Conservation (phyloP, 2,329 filamentous ascomycete species). For the Curvularia lunata region DNA sequence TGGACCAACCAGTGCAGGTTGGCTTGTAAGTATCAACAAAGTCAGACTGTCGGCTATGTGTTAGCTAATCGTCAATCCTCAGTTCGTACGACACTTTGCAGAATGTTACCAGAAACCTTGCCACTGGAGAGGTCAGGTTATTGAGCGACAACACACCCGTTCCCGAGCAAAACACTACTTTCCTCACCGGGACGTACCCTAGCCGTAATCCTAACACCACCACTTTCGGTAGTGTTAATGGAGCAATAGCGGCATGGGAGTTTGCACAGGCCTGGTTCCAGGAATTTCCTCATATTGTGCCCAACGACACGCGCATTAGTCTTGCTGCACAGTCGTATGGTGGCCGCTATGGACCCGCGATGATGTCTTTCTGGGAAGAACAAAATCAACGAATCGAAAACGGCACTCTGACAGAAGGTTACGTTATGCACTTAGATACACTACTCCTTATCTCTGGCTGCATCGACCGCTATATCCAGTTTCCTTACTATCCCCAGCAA, state of each 20-base stretch:
- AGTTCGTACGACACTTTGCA: slow-evolving; percentile 54
- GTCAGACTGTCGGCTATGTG: background rate
- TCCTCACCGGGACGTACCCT: slow-evolving; percentile 26
- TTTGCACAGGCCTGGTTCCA: slow-evolving; percentile 31
- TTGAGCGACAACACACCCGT: slow-evolving; percentile 22
- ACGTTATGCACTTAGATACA: slow-evolving; percentile 20
- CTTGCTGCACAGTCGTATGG: slow-evolving; percentile 28
- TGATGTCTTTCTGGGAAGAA: slow-evolving; percentile 24
- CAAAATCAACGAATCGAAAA: slow-evolving; percentile 24
- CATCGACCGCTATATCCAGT: slow-evolving; percentile 20
- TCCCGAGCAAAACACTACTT: slow-evolving; percentile 25
- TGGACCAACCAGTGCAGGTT: slow-evolving; percentile 66
- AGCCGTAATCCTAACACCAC: slow-evolving; percentile 28
- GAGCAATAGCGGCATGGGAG: slow-evolving; percentile 29
- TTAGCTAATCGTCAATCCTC: background rate
- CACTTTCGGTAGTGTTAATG: slow-evolving; percentile 26
- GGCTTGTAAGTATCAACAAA: slow-evolving; percentile 51
- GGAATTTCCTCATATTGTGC: slow-evolving; percentile 29
- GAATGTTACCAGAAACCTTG: slow-evolving; percentile 27
- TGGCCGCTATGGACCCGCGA: slow-evolving; percentile 22
- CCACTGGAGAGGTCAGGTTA: slow-evolving; percentile 18
- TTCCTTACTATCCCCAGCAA: slow-evolving; percentile 20
- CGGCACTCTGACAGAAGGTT: slow-evolving; percentile 15
- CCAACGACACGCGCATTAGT: slow-evolving; percentile 27
- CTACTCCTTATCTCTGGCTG: slow-evolving; percentile 20